A percentile compares a stretch with the other conserved stretches of the same genome.
Evolutionary conservation across 2,329 filamentous ascomycete genomes (phyloP).

Genomic region (Remersonia thermophila): DNA sequence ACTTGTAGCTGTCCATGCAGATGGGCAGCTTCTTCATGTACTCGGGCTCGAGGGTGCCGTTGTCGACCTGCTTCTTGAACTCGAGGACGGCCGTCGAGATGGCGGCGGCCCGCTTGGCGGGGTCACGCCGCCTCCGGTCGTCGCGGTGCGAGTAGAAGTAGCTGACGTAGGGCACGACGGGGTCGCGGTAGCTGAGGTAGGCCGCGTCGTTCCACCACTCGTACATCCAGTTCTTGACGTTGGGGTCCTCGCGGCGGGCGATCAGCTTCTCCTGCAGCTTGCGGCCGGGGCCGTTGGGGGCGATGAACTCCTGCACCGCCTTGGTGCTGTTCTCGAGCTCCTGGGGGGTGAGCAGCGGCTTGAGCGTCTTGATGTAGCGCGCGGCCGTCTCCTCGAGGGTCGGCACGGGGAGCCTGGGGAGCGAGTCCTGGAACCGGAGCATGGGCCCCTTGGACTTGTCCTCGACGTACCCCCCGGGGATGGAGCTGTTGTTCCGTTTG

Average conservation of each 20-base stretch:
- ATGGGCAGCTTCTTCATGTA: slow-evolving; percentile 98
- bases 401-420: slow-evolving; percentile 67
- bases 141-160: slow-evolving; percentile 99
- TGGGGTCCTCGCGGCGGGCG: slow-evolving; percentile 65
- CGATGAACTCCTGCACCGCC: slow-evolving; percentile 78
- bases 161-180: slow-evolving; percentile 93
- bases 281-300: slow-evolving; percentile 71
- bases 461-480: slow-evolving; percentile 59
- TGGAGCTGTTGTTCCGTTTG: slow-evolving; percentile 45
- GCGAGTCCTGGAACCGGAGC: slow-evolving; percentile 77
- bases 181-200: slow-evolving; percentile 87
- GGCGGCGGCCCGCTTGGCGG: slow-evolving; percentile 83
- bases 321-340: slow-evolving; percentile 66
- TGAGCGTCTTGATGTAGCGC: slow-evolving; percentile 69
- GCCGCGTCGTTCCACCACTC: slow-evolving; percentile 98
- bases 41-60: slow-evolving; percentile 76
- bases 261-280: slow-evolving; percentile 80
- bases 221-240: slow-evolving; percentile 82
- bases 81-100: slow-evolving; percentile 75
- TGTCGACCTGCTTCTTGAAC: slow-evolving; percentile 89
- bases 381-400: slow-evolving; percentile 71
- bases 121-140: slow-evolving; percentile 75
- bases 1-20: slow-evolving; percentile 96
- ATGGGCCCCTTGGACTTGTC: slow-evolving; percentile 67
- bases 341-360: slow-evolving; percentile 55